Base-by-base conservation (phyloP, 2,329 filamentous ascomycete species). In the Penicillium griseofulvum region DNA sequence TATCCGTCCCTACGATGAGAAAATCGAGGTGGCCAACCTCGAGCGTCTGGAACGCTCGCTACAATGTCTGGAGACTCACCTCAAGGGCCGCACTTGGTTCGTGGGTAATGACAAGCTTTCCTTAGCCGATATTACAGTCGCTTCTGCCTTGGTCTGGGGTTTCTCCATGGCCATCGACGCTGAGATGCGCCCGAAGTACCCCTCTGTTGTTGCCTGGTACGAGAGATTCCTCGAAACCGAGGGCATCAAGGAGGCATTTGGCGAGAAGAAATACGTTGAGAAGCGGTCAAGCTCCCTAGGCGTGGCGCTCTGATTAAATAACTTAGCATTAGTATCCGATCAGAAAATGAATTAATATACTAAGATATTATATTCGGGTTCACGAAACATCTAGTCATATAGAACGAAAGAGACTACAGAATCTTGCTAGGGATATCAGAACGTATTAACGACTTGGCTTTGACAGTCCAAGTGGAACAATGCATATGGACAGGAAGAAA, bases 101-200 rank as follows among this genome's bases (percentile, higher is more conserved):
- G 60, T 52, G 1, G 52, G 52, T 9, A 52, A 50, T 7, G 62
- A 60, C 14, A 65, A 63, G 56, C 42, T 66, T 39, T 68, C 58
- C 47, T 47, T 70, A 58, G 68, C 66, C 4, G 68, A 70, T 57
- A 65, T 70, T 37, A 61, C 55, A 9, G 39, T 69, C 10, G 68
- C 65, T 1, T 42, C 61, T 2, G 48, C 65, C 8, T 44, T 71
- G 38, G 37, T 61, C n/a, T 68, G 67, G 66, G 65, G 61, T 2
- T 70, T 68, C 49, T 37, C 49, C 4, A 39, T 62, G 49, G 43
- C 54, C 6, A 62, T 70, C 16, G 68, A 70, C 41, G 53, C 46
- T 0, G 68, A 69, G 45, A 64, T 69, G 62, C 57, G 68, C 11
- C 12, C 45, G 9, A 68, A 65, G 57, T 69, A 60, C 43, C 64